Evolutionary conservation across 257 asterid genomes (phyloP), one percentile per base, ranked within the genome.

Genomic region (Jaltomata sinuosa): DNA sequence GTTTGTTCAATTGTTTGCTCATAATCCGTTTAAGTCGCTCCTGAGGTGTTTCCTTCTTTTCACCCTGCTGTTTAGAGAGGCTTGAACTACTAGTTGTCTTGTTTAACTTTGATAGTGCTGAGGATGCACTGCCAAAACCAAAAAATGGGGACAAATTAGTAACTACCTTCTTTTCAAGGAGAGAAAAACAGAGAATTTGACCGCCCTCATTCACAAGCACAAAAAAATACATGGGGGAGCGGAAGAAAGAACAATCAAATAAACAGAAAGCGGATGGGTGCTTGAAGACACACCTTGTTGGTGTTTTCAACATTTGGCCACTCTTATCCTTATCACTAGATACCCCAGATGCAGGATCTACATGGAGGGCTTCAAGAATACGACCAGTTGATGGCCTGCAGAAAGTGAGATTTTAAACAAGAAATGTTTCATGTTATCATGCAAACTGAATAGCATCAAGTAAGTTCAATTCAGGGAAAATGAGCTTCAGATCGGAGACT

Each of bases 1-100:
- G 99, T 87, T 94, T 94, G 91, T 92, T 97, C 90, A 97, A 92
- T 90, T 97, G 99, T 87, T 92, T 95, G 97, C 91, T 90, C 99
- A 97, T 95, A 89, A 95, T 95, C 89, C 98, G 87, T 88, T 97
- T 97, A 85, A 95, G 97, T 40, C 99, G 93, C 87, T 97, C 99
- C 91, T 97, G 99, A 72, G 98, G 99, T 14, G 98, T 97, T 91
- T 97, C 99, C 95, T 94, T 96, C 93, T 94, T 94, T 91, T 94
- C 98, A 87, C 93, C 99, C 84, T 84, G 95, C 84, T 89, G 98
- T 92, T 95, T 97, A 27, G 92, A 68, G 84, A 95, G 91, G 84
- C 90, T 86, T 27, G 92, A 90, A 72, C 94, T 88, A 87, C 92
- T 83, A 62, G 98, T 82, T 85, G 94, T 87, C 89, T 95, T 94